phyloP scores from a whole-genome alignment of 352 stramenopile species.

The Thalassiosira ordinaria region DNA sequence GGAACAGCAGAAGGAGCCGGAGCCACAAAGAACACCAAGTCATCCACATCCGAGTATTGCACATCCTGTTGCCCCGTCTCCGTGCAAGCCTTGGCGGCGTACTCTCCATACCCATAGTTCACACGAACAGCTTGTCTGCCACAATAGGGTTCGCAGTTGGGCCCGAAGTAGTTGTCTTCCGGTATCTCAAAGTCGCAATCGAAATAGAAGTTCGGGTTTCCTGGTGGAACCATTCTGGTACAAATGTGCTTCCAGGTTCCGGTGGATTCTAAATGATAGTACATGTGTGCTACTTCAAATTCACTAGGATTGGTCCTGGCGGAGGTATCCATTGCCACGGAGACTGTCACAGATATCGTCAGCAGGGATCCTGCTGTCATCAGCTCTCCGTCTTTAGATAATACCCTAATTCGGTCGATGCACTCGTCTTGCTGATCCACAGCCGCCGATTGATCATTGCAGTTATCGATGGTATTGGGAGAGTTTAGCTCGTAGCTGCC shows the following conservation, averaged over 20 bases:
- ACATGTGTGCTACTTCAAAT: constrained; percentile 3
- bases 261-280: constrained; percentile 4
- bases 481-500: constrained; percentile 15
- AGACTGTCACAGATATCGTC: constrained; percentile 1
- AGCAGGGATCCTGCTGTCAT: constrained; percentile 7
- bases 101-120: constrained; percentile 25
- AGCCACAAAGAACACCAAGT: neutral
- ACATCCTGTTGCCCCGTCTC: constrained; percentile 1
- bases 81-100: constrained; percentile 2
- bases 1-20: neutral
- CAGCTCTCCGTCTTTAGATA: constrained; percentile 11
- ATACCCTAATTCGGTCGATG: constrained; percentile 12
- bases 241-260: constrained; percentile 27
- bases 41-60: neutral
- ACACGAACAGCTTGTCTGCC: constrained; percentile 13
- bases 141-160: neutral
- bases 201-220: neutral
- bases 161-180: neutral
- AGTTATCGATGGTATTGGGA: constrained; percentile 30
- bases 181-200: constrained; percentile 18
- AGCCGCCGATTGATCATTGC: constrained; percentile 3
- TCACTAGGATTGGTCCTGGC: neutral
- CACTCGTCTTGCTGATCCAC: constrained; percentile 21
- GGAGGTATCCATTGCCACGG: neutral
- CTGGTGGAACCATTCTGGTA: constrained; percentile 1